A percentile compares a stretch with the other conserved stretches of the same genome.
Conservation (phyloP, 495 filamentous ascomycete species). For the Oidiodendron maius region DNA sequence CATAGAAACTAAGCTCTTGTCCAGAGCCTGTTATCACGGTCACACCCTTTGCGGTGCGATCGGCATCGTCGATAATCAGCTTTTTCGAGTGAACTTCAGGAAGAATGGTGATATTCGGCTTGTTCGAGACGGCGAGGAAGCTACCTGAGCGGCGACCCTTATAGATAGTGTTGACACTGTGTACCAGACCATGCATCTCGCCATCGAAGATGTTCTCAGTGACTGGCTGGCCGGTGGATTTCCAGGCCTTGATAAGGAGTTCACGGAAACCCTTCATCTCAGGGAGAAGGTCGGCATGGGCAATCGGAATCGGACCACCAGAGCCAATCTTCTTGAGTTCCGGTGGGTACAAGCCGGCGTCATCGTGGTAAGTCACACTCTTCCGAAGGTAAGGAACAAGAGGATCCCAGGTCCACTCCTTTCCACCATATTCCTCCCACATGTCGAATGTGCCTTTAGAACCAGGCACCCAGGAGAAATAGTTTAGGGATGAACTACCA, state of each 20-base stretch:
- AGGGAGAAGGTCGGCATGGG: constrained; percentile 48
- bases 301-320: constrained; percentile 41
- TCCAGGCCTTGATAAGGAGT: constrained; percentile 50
- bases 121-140: constrained; percentile 44
- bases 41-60: constrained; percentile 27
- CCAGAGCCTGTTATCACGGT: not conserved
- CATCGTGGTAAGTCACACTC: constrained; percentile 42
- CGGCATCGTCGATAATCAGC: constrained; percentile 45
- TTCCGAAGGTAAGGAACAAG: constrained; percentile 47
- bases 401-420: constrained; percentile 34
- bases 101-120: constrained; percentile 50
- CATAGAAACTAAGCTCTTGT: constrained; percentile 6
- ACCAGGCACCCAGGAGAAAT: constrained; percentile 35
- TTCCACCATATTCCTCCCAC: constrained; percentile 31
- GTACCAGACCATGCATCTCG: constrained; percentile 47
- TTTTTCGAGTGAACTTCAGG: constrained; percentile 41
- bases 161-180: constrained; percentile 53
- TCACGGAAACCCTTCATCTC: constrained; percentile 50
- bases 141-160: constrained; percentile 49
- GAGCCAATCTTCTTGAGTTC: constrained; percentile 29
- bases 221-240: constrained; percentile 42
- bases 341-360: constrained; percentile 34
- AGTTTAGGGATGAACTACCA: constrained; percentile 46
- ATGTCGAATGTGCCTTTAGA: constrained; percentile 31
- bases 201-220: constrained; percentile 52